These are phyloP conservation scores for Claviceps humidiphila DNA, from an alignment of 2,329 filamentous ascomycete genomes.

Conservation along the genomic window DNA sequence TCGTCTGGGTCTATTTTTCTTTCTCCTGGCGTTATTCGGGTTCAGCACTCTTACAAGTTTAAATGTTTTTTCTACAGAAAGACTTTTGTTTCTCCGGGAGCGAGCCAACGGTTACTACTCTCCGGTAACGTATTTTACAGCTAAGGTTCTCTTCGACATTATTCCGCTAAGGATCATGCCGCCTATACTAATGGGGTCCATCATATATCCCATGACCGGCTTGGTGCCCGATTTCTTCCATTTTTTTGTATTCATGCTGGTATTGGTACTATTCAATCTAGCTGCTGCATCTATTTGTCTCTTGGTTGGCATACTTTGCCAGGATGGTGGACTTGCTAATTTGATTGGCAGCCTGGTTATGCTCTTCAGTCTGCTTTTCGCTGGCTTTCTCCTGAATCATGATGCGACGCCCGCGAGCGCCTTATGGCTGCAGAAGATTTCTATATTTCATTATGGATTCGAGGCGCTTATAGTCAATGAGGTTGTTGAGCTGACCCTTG, in stretches of 20 bases:
- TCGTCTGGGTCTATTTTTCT: constrained; percentile 92
- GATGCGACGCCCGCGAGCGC: constrained; percentile 78
- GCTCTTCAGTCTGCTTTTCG: constrained; percentile 92
- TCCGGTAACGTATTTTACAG: constrained; percentile 83
- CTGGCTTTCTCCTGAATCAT: constrained; percentile 86
- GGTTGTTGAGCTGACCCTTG: constrained; percentile 74
- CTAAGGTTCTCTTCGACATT: constrained; percentile 98
- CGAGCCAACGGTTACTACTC: constrained; percentile 94
- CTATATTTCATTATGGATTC: constrained; percentile 97
- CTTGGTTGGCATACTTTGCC: constrained; percentile 92
- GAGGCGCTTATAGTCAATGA: constrained; percentile 96
- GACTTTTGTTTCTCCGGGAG: constrained; percentile 83
- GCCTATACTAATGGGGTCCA: constrained; percentile 86
- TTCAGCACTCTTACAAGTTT: constrained; percentile 93
- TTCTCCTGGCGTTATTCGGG: constrained; percentile 86
- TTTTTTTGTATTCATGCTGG: constrained; percentile 83
- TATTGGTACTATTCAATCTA: constrained; percentile 90
- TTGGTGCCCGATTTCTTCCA: constrained; percentile 68
- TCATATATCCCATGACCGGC: constrained; percentile 96
- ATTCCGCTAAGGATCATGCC: constrained; percentile 88
- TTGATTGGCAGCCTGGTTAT: constrained; percentile 90
- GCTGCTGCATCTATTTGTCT: constrained; percentile 87
- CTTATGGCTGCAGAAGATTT: constrained; percentile 81
- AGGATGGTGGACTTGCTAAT: constrained; percentile 82
- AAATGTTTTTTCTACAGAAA: constrained; percentile 83